Evolutionary conservation across 2,329 filamentous ascomycete genomes (phyloP).

Genomic region (Elsinoe arachidis): DNA sequence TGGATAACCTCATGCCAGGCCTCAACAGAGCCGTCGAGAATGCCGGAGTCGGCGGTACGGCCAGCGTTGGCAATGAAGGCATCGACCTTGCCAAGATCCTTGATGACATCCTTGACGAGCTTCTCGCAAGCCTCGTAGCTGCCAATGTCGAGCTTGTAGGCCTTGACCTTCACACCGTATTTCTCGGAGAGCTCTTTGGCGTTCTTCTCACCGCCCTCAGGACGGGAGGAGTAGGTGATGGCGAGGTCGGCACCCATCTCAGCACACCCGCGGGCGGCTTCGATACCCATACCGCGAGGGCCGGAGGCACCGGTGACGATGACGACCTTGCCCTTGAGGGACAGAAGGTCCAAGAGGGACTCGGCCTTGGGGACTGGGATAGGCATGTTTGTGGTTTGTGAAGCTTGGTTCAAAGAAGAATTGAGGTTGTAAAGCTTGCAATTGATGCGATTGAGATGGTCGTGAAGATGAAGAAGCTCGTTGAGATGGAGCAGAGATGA

Average conservation of each 20-base stretch:
- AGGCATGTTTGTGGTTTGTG: slow-evolving; percentile 16
- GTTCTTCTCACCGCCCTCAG: slow-evolving; percentile 56
- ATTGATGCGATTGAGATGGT: slow-evolving; percentile 9
- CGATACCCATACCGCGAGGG: slow-evolving; percentile 59
- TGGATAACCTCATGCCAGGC: slow-evolving; percentile 72
- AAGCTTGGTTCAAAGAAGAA: slow-evolving; percentile 7
- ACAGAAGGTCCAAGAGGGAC: slow-evolving; percentile 48
- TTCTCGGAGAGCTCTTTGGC: slow-evolving; percentile 51
- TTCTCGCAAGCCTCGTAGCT: slow-evolving; percentile 48
- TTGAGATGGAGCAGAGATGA: slow-evolving; percentile 7
- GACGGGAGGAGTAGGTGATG: slow-evolving; percentile 58
- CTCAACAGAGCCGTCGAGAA: slow-evolving; percentile 60
- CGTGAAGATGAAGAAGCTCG: background rate
- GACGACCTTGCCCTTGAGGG: slow-evolving; percentile 46
- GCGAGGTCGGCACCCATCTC: slow-evolving; percentile 57
- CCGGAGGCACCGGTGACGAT: slow-evolving; percentile 48
- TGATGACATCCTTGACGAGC: slow-evolving; percentile 51
- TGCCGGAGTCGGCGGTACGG: slow-evolving; percentile 58
- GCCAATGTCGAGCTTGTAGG: slow-evolving; percentile 57
- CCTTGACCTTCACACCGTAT: slow-evolving; percentile 58
- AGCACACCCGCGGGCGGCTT: slow-evolving; percentile 56
- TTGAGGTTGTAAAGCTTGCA: slow-evolving; percentile 1
- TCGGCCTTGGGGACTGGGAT: slow-evolving; percentile 38
- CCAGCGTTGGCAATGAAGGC: slow-evolving; percentile 63
- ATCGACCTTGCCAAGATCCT: slow-evolving; percentile 63